These are phyloP conservation scores for Thelonectria rubi DNA, from an alignment of 2,329 filamentous ascomycete species.

Conservation along the genomic window DNA sequence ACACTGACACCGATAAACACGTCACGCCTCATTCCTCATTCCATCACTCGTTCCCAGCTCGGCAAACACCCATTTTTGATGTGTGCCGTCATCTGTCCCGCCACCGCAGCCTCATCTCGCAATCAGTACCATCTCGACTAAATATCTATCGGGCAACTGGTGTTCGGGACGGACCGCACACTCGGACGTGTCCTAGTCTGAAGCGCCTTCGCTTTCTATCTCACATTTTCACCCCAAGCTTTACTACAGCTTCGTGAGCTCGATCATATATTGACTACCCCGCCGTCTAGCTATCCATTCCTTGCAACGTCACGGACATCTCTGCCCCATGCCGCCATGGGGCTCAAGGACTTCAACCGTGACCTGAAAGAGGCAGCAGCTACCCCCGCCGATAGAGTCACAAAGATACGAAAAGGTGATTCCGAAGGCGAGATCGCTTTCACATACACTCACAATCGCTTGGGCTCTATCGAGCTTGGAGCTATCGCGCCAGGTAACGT, in stretches of 20 bases:
- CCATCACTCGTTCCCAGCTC: not conserved
- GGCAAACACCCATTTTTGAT: not conserved
- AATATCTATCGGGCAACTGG: too few relatives aligned
- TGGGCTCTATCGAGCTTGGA: slow-evolving; percentile 49
- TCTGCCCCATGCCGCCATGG: slow-evolving; percentile 58
- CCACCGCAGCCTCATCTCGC: not conserved
- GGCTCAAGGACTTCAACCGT: slow-evolving; percentile 69
- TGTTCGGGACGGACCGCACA: not conserved
- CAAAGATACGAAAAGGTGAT: slow-evolving; percentile 66
- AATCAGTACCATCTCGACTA: too few relatives aligned
- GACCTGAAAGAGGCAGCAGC: slow-evolving; percentile 58
- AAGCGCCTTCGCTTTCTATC: not conserved
- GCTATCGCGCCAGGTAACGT: slow-evolving; percentile 48
- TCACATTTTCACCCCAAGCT: not conserved
- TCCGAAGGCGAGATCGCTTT: slow-evolving; percentile 79
- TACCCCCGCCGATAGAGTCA: slow-evolving; percentile 59
- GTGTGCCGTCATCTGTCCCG: not conserved
- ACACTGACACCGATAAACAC: too few relatives aligned
- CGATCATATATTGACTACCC: not conserved
- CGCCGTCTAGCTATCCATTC: not conserved
- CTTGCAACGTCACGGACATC: not conserved
- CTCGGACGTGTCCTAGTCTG: not conserved
- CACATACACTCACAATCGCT: slow-evolving; percentile 51
- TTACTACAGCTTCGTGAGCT: not conserved
- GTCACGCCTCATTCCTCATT: not conserved